A percentile compares a stretch with the other conserved stretches of the same genome.
Evolutionary conservation across 352 stramenopile genomes (phyloP).

Genomic region (Phytopythium vexans): DNA sequence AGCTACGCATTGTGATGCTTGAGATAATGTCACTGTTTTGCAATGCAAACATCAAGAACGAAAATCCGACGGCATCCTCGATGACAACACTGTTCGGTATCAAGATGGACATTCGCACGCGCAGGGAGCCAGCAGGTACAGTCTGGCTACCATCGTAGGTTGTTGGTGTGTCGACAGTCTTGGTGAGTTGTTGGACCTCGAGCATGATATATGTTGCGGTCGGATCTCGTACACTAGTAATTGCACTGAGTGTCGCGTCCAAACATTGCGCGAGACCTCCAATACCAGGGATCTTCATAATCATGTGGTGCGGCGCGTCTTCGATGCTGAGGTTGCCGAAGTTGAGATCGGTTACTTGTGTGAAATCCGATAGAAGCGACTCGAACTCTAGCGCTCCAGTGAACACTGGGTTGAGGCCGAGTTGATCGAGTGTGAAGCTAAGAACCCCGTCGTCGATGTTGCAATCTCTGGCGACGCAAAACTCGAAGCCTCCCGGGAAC

Average conservation of each 20-base stretch:
- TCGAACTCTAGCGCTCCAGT: not conserved
- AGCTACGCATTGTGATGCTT: not conserved
- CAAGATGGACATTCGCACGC: too few species aligned
- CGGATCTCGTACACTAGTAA: too few species aligned
- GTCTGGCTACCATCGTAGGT: not conserved
- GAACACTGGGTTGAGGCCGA: not conserved
- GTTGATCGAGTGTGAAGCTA: slow-evolving; percentile 11
- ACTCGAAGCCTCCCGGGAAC: slow-evolving; percentile 16
- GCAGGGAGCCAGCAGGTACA: too few species aligned
- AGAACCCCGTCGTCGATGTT: slow-evolving; percentile 10
- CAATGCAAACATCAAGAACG: slow-evolving; percentile 15
- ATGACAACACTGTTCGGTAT: too few species aligned
- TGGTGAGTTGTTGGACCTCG: too few species aligned
- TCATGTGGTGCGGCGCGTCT: not conserved
- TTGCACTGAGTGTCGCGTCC: too few species aligned
- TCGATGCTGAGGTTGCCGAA: not conserved
- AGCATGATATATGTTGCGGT: too few species aligned
- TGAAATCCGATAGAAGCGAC: slow-evolving; percentile 3
- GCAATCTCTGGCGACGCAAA: slow-evolving; percentile 10
- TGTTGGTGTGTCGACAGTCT: not conserved
- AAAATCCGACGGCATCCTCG: slow-evolving; percentile 1
- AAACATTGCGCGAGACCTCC: not conserved
- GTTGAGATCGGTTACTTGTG: not conserved
- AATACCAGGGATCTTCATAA: not conserved
- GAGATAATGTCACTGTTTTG: slow-evolving; percentile 5